Evolutionary conservation across 2,329 filamentous ascomycete genomes (phyloP).

Genomic region (Sporothrix inflata): DNA sequence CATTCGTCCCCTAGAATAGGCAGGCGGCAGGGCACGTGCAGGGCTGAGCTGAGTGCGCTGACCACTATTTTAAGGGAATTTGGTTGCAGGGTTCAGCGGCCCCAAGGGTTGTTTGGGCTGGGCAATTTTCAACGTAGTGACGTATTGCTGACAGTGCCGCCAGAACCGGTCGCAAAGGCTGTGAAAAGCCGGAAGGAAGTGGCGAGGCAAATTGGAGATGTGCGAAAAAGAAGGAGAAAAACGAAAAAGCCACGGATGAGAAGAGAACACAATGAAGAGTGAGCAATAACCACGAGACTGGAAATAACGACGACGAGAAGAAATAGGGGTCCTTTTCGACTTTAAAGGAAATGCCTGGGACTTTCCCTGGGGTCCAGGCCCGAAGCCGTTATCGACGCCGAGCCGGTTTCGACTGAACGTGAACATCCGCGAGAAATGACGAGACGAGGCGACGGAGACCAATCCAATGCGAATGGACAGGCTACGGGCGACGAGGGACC

Average conservation of each 20-base stretch:
- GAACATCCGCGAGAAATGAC: not conserved
- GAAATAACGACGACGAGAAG: not conserved
- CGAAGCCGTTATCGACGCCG: not conserved
- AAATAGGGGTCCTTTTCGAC: not conserved
- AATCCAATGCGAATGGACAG: not conserved
- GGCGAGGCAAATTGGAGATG: not conserved
- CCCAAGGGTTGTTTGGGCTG: not conserved
- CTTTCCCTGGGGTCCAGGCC: not conserved
- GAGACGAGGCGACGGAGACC: not conserved
- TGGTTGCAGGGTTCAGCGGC: not conserved
- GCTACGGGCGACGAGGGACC: not conserved
- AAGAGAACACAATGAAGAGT: not conserved
- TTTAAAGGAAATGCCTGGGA: not conserved
- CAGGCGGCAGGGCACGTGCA: conserved; percentile 12
- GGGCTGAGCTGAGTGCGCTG: not conserved
- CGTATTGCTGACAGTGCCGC: conserved; percentile 26
- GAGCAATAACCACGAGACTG: not conserved
- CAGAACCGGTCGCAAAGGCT: not conserved
- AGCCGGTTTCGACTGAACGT: not conserved
- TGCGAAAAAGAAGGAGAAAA: not conserved
- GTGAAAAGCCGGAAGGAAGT: not conserved
- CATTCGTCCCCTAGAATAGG: conserved; percentile 1
- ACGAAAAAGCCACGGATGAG: not conserved
- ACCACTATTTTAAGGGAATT: not conserved
- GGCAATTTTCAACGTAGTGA: conserved; percentile 18